Conservation (phyloP, 495 filamentous ascomycete species). For the Podospora anserina region DNA sequence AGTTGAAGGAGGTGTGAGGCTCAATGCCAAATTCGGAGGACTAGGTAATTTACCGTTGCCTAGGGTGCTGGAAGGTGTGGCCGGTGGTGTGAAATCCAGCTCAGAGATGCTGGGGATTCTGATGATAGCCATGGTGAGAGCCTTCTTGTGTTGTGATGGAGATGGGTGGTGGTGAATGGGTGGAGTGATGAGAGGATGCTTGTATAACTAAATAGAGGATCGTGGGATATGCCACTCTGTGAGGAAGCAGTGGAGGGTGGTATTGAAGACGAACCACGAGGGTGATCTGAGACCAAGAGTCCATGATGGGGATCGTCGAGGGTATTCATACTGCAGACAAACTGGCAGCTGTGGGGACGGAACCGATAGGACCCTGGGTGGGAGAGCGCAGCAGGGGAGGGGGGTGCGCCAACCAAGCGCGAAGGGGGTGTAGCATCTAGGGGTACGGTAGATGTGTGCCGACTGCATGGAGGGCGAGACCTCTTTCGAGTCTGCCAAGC, state of each 20-base stretch:
- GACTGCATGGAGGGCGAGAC: background rate
- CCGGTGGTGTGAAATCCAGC: background rate
- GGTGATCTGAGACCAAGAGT: constrained; percentile 8
- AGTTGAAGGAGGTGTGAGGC: background rate
- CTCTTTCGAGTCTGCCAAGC: background rate
- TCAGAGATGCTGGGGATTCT: background rate
- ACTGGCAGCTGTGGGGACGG: background rate
- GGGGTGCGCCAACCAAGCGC: background rate
- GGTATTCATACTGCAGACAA: background rate
- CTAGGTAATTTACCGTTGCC: background rate
- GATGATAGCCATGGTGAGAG: background rate
- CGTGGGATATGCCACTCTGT: background rate
- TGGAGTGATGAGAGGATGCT: background rate
- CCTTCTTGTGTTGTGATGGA: background rate
- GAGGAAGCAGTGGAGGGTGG: background rate
- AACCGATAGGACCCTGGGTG: background rate
- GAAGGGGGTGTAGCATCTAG: background rate
- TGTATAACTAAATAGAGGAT: background rate
- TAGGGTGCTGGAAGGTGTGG: background rate
- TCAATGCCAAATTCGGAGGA: background rate
- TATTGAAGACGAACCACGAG: constrained; percentile 2
- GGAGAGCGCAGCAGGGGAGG: background rate
- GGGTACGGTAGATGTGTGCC: background rate
- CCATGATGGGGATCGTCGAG: constrained; percentile 15
- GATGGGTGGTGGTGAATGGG: background rate